A percentile compares a stretch with the other conserved stretches of the same genome.
Evolutionary conservation across 345 rosid genomes (phyloP).

Genomic region (Ceriops tagal): DNA sequence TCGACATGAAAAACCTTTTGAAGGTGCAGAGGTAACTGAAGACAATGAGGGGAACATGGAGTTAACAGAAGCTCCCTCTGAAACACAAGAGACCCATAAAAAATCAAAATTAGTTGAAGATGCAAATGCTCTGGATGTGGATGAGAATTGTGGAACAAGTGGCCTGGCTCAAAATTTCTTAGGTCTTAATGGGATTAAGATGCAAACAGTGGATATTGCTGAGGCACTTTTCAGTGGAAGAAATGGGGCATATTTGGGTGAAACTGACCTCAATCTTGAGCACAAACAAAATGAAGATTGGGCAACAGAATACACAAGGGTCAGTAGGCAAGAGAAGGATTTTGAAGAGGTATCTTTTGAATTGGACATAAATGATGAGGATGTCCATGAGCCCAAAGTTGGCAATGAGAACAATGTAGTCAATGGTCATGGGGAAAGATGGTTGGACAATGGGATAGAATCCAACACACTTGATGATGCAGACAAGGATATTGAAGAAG

Average conservation of each 20-base stretch:
- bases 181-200: constrained; percentile 31
- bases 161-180: constrained; percentile 33
- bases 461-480: neutral
- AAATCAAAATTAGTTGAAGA: constrained; percentile 37
- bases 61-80: constrained; percentile 29
- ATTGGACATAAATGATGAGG: constrained; percentile 1
- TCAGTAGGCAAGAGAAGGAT: constrained; percentile 31
- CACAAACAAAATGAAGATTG: constrained; percentile 32
- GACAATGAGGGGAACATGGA: constrained; percentile 26
- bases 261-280: constrained; percentile 29
- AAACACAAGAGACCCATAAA: constrained; percentile 34
- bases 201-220: constrained; percentile 33
- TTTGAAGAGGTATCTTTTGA: constrained; percentile 34
- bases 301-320: constrained; percentile 23
- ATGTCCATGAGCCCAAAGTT: constrained; percentile 18
- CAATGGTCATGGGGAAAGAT: constrained; percentile 12
- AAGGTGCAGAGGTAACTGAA: constrained; percentile 18
- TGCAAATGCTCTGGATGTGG: constrained; percentile 33
- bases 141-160: constrained; percentile 38
- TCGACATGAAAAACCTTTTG: constrained; percentile 21
- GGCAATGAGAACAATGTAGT: constrained; percentile 1
- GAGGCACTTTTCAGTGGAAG: constrained; percentile 28
- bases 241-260: constrained; percentile 27
- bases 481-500: constrained; percentile 8
- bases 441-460: constrained; percentile 7